Base-by-base conservation (phyloP, 306 rosid species). In the Canavalia gladiata region DNA sequence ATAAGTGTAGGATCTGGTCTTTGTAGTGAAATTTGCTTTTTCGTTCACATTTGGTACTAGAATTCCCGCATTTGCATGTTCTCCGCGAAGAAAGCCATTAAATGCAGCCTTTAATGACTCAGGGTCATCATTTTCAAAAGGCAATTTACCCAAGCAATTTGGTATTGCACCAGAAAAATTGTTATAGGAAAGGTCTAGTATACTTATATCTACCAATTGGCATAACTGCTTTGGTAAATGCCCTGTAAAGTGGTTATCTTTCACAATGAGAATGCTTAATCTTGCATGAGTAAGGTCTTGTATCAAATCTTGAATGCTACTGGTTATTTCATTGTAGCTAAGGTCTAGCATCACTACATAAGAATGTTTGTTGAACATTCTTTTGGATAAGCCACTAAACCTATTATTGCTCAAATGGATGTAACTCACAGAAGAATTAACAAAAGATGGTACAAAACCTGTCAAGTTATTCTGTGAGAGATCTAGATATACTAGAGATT, bases 401-500 rank as follows among this genome's bases (percentile, higher is more conserved):
- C 8, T 8, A n/a, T 80, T 80, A 47, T 59, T 37, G 29, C 11
- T 60, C 28, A 80, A 8, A 49, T 70, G 72, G 45, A 78, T 78
- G 42, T 5, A 4, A 0, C 0, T 70, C 18, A 11, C 0, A 0
- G 6, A 10, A 56, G 43, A n/a, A 30, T 34, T 13, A 1, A 12
- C 2, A 72, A 80, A 80, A 11, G 66, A 51, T 11, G 78, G 84
- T 35, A 80, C 55, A 49, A 28, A 10, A 29, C 72, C 66, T 2
- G 0, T 3, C 12, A 80, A 39, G 10, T 60, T 72, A 25, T 80
- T 80, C 4, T 49, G 43, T 0, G 78, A 80, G 68, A 72, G 11
- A 72, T 60, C 73, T 7, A 81, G 25, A 63, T 29, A 50, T 1
- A 3, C 0, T 11, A 80, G 41, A 4, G 0, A 0, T 49, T 58